Percentiles rank a stretch among this genome's conserved stretches.
phyloP scores from a whole-genome alignment of 345 rosid genomes.

The Viola odorata region DNA sequence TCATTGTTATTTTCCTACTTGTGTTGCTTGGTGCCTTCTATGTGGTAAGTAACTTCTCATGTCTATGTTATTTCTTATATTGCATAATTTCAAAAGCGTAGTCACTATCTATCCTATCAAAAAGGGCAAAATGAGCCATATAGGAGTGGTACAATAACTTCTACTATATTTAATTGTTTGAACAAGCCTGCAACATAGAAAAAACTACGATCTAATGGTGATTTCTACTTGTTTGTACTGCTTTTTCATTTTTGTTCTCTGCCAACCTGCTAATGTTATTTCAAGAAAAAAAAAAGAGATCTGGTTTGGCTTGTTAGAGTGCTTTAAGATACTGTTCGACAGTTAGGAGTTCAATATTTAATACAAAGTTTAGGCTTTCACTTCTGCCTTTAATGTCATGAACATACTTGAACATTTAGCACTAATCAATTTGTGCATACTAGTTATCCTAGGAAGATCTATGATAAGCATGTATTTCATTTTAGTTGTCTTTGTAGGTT shows the following conservation, averaged over 20 bases:
- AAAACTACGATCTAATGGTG: no score
- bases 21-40: conserved; percentile 91
- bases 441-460: no score
- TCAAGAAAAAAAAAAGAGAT: not conserved
- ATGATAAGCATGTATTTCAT: no score
- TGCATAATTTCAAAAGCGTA: conserved; percentile 1
- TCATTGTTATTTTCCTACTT: conserved; percentile 73
- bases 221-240: no score
- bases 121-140: no score
- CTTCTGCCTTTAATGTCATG: no score
- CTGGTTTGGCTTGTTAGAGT: not conserved
- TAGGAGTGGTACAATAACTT: no score
- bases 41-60: conserved; percentile 57
- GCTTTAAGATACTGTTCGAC: not conserved
- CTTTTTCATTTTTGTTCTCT: no score
- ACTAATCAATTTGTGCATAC: no score
- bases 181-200: not conserved
- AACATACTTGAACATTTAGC: no score
- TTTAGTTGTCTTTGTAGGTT: conserved; percentile 35
- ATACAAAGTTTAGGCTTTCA: no score
- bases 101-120: not conserved
- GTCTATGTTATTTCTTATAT: not conserved
- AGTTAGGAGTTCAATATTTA: not conserved
- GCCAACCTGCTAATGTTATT: not conserved
- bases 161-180: not conserved